phyloP scores from a whole-genome alignment of 1,284 basidiomycete genomes.

The Coniophora puteana region DNA sequence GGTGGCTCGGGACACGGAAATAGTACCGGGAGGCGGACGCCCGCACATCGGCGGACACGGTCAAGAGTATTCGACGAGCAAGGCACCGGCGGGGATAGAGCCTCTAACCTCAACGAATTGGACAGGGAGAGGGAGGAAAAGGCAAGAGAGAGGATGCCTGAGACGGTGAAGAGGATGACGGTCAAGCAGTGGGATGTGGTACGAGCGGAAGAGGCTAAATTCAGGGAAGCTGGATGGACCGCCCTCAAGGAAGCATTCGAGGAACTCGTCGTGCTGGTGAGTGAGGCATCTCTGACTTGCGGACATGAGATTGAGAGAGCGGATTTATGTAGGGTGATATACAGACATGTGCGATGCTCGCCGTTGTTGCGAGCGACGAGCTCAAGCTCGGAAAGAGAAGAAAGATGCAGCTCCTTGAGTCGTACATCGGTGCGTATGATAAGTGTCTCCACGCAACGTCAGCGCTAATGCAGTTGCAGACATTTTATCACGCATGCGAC shows the following conservation, averaged over 20 bases:
- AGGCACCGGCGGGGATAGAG: too few species aligned
- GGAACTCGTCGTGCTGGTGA: constrained; percentile 57
- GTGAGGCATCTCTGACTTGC: constrained; percentile 9
- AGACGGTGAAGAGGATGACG: constrained; percentile 26
- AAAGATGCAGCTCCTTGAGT: constrained; percentile 54
- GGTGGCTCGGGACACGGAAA: constrained; percentile 32
- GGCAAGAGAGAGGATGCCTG: constrained; percentile 5
- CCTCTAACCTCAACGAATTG: constrained; percentile 8
- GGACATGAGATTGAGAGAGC: constrained; percentile 1
- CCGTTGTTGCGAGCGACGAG: constrained; percentile 54
- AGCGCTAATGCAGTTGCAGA: constrained; percentile 37
- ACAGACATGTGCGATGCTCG: constrained; percentile 71
- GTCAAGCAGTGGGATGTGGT: constrained; percentile 39
- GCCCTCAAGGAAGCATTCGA: constrained; percentile 56
- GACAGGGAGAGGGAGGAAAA: constrained; percentile 4
- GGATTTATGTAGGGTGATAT: constrained; percentile 54
- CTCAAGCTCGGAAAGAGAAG: constrained; percentile 42
- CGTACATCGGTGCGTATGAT: constrained; percentile 58
- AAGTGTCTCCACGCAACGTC: constrained; percentile 1
- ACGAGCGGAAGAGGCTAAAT: constrained; percentile 45
- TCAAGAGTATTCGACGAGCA: too few species aligned
- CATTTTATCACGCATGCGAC: constrained; percentile 51
- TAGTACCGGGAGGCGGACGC: too few species aligned
- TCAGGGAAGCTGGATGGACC: constrained; percentile 52
- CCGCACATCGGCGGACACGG: constrained; percentile 33